Evolutionary conservation across 257 asterid genomes (phyloP).

Genomic region (Gentiana straminea): DNA sequence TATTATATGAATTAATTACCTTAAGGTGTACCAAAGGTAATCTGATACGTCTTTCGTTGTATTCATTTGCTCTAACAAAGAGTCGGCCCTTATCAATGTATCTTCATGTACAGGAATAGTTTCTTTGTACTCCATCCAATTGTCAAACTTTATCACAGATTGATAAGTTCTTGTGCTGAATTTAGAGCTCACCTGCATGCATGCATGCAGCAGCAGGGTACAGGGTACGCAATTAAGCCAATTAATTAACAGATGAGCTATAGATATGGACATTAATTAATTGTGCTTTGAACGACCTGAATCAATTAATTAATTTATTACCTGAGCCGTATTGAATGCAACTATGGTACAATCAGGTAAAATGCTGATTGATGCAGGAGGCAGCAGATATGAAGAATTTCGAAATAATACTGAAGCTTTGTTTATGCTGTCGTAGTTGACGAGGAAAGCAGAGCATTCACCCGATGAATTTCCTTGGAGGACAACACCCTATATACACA

Average conservation of each 20-base stretch:
- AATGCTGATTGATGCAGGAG: constrained; percentile 71
- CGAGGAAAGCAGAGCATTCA: constrained; percentile 72
- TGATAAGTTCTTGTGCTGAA: constrained; percentile 34
- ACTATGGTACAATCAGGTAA: constrained; percentile 68
- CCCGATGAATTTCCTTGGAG: constrained; percentile 34
- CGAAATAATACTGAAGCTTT: constrained; percentile 35
- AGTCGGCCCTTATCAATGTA: constrained; percentile 30
- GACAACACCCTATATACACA: constrained; percentile 41
- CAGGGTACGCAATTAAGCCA: too few species aligned
- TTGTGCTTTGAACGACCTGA: too few species aligned
- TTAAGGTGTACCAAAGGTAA: constrained; percentile 74
- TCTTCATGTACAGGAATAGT: constrained; percentile 33
- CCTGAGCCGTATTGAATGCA: constrained; percentile 81
- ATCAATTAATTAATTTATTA: constrained; percentile 1
- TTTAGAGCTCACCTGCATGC: constrained; percentile 40
- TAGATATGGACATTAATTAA: too few species aligned
- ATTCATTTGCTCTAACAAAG: constrained; percentile 63
- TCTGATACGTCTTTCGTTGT: constrained; percentile 76
- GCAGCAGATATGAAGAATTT: constrained; percentile 36
- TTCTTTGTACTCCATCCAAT: constrained; percentile 57
- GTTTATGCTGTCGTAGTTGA: constrained; percentile 29
- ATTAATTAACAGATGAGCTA: too few species aligned
- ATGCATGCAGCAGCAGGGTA: too few species aligned
- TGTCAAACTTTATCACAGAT: constrained; percentile 30
- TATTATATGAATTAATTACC: constrained; percentile 21